Evolutionary conservation across 2,329 filamentous ascomycete species (phyloP), one percentile per base, ranked within the genome.

Genomic region (Parafenestella ontariensis): DNA sequence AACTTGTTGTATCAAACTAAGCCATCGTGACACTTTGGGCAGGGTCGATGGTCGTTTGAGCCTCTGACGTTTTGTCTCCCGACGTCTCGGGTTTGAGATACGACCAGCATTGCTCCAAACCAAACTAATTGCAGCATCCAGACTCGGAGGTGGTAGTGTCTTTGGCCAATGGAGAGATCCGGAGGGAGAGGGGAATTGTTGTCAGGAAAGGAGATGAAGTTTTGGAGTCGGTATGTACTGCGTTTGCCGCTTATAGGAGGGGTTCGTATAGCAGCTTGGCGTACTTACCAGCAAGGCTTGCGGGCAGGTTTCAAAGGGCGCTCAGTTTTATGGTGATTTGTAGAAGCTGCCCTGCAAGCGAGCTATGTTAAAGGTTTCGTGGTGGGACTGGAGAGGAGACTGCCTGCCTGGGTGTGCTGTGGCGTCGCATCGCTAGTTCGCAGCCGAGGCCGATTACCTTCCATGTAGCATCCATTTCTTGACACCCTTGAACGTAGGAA

Each of bases 1-100:
- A 46, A 60, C 54, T 56, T 34, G 40, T 41, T 62, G 57, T 60
- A 40, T 60, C 57, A n/a, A n/a, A 57, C 6, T 33, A 49, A 21
- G 39, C 39, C 18, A 40, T 37, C 20, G 51, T 52, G 54, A 57
- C 57, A 54, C 33, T 37, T 39, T 47, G 49, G 41, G 58, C 61
- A 61, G 57, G 54, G 54, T 49, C 53, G 52, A 52, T 44, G 46
- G 46, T 49, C 43, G 20, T 28, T 29, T 39, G 47, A 48, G 39
- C 29, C 46, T 55, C 34, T 41, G 48, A 26, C 24, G 41, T 43
- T 43, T 43, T 29, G 45, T 9, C 34, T 10, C 45, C 52, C 56
- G 52, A 58, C 56, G 49, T 20, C 40, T 42, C 17, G 29, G 44
- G 56, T 58, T 58, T 58, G 56, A 58, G 48, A 46, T 46, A 15